Evolutionary conservation across 1,284 basidiomycete genomes (phyloP).

Genomic region (Ganoderma lucidum): DNA sequence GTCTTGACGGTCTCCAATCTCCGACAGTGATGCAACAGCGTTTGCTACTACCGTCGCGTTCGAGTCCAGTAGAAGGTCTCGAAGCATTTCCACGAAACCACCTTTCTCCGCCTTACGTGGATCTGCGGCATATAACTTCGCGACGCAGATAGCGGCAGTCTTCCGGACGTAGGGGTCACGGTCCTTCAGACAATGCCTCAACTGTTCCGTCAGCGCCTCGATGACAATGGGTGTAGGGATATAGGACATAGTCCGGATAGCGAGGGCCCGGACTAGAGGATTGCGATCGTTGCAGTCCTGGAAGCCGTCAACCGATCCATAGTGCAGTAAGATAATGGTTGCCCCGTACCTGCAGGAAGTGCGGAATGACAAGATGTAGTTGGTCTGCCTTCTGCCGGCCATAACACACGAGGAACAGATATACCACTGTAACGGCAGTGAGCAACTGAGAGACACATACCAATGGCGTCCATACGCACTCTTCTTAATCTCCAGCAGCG

Average conservation of each 20-base stretch:
- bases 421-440: constrained; percentile 73
- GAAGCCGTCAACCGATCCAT: constrained; percentile 29
- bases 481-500: constrained; percentile 97
- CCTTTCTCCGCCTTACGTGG: constrained; percentile 85
- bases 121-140: constrained; percentile 90
- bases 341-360: constrained; percentile 79
- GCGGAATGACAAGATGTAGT: constrained; percentile 87
- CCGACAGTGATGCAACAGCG: constrained; percentile 92
- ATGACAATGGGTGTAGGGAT: constrained; percentile 87
- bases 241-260: constrained; percentile 96
- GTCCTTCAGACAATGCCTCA: constrained; percentile 90
- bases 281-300: constrained; percentile 94
- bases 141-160: constrained; percentile 94
- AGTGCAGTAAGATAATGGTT: not conserved
- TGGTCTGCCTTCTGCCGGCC: constrained; percentile 89
- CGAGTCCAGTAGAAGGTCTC: constrained; percentile 89
- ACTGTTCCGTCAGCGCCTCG: constrained; percentile 82
- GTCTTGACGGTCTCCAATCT: constrained; percentile 91
- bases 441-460: constrained; percentile 11
- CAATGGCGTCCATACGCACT: constrained; percentile 62
- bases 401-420: constrained; percentile 93
- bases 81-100: constrained; percentile 85
- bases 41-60: constrained; percentile 97
- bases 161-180: constrained; percentile 96
- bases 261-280: constrained; percentile 90